phyloP scores from a whole-genome alignment of 805 yeast species.

The Peterozyma xylosa region DNA sequence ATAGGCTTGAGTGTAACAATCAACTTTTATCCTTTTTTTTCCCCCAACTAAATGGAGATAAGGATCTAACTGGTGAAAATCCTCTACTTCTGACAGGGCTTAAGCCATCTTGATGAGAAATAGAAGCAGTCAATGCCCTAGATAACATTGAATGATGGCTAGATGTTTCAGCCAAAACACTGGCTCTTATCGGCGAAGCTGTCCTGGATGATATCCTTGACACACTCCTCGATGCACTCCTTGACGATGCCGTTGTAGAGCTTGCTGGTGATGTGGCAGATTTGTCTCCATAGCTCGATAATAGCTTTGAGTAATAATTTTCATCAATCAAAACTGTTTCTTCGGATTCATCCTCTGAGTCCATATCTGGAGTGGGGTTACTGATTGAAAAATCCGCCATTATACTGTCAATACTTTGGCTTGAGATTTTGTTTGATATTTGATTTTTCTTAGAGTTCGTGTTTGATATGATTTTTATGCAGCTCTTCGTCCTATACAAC shows the following conservation, averaged over 20 bases:
- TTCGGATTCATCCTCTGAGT: conserved; percentile 1
- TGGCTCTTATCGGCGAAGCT: not conserved
- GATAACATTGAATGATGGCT: too few species aligned
- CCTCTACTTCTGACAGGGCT: conserved; percentile 13
- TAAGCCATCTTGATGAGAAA: not conserved
- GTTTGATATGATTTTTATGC: not conserved
- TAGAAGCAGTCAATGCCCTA: too few species aligned
- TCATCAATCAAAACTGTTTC: conserved; percentile 2
- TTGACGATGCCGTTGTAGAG: not conserved
- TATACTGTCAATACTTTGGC: conserved; percentile 3
- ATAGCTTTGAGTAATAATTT: conserved; percentile 1
- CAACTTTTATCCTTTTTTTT: conserved; percentile 10
- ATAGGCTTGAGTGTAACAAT: too few species aligned
- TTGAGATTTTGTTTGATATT: not conserved
- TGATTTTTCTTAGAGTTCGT: not conserved
- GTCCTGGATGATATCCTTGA: too few species aligned
- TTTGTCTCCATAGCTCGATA: not conserved
- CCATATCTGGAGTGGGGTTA: not conserved
- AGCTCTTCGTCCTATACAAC: not conserved
- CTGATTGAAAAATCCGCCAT: not conserved
- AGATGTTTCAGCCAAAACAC: too few species aligned
- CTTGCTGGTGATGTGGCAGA: not conserved
- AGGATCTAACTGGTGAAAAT: conserved; percentile 21
- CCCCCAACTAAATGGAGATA: conserved; percentile 22
- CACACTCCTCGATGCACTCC: not conserved